Evolutionary conservation across 371 early-diverging fungal species (phyloP), one percentile per base, ranked within the genome.

Genomic region (Syncephalastrum contaminatum): DNA sequence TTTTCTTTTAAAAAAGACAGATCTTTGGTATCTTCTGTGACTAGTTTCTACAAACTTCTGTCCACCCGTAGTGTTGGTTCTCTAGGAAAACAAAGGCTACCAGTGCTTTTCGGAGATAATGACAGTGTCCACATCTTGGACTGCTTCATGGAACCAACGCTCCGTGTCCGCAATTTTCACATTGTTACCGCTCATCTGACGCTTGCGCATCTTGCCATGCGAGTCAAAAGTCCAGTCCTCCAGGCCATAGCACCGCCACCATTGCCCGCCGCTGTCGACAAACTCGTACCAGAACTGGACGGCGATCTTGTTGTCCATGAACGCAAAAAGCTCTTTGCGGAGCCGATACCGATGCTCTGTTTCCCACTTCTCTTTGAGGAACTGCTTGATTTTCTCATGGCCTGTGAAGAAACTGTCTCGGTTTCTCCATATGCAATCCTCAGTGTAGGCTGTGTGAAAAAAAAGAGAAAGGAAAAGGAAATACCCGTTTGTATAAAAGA

Each of bases 281-380:
- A 43, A 72, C 54, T 76, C 77, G 47, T 76, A 76, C 68, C 66
- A 70, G 48, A 72, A 76, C 47, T 70, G 70, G 1, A 76, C 77
- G n/a, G 77, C 77, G 48, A 76, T 72, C 45, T 58, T 51, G 53
- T 76, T 64, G 24, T 66, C 73, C 14, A 53, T 53, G 54, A 64
- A 70, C 4, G 60, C 45, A 51, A 72, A 76, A 16, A 76, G 59
- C 60, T 76, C 77, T 52, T 76, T 76, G 6, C 66, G 53, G 22
- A 76, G 65, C 14, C 63, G 60, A 54, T 76, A 76, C 14, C 52
- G 60, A 14, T 56, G 42, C 51, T 76, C 77, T 15, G 55, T 67
- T 40, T 19, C 45, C 73, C 73, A 76, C 43, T 76, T 76, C 24
- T 58, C 18, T 18, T 44, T 22, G 18, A 76, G 59, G 27, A 76